These are phyloP conservation scores for Zygotorulaspora mrakii DNA, from an alignment of 1,139 yeast species.

Conservation along the genomic window DNA sequence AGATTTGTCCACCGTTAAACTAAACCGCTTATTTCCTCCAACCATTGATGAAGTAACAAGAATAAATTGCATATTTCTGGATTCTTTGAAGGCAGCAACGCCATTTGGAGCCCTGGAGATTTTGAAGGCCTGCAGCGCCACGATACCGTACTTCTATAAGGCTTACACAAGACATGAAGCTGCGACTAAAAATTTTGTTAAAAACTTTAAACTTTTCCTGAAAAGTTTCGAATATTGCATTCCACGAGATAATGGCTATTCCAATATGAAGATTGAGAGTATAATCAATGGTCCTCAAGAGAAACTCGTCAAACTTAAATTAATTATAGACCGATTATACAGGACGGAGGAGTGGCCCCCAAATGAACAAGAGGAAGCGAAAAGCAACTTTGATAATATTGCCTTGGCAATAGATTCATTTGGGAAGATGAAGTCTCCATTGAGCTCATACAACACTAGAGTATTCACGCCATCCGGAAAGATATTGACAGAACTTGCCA, in stretches of 20 bases:
- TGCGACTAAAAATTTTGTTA: slow-evolving; percentile 60
- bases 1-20: slow-evolving; percentile 51
- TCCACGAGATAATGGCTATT: slow-evolving; percentile 39
- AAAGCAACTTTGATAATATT: slow-evolving; percentile 51
- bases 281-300: slow-evolving; percentile 62
- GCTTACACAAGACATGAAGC: slow-evolving; percentile 94
- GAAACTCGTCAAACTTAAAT: slow-evolving; percentile 65
- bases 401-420: slow-evolving; percentile 75
- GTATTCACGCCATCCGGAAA: slow-evolving; percentile 91
- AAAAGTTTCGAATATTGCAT: slow-evolving; percentile 26
- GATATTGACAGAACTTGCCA: slow-evolving; percentile 74
- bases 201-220: slow-evolving; percentile 38
- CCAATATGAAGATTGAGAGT: slow-evolving; percentile 61
- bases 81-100: slow-evolving; percentile 62
- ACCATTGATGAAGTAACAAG: slow-evolving; percentile 91
- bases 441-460: slow-evolving; percentile 52
- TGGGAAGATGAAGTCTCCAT: slow-evolving; percentile 49
- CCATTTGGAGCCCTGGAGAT: slow-evolving; percentile 71
- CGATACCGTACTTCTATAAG: slow-evolving; percentile 84
- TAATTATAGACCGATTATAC: slow-evolving; percentile 59
- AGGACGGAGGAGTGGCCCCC: slow-evolving; percentile 36
- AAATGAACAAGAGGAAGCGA: slow-evolving; percentile 37
- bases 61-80: slow-evolving; percentile 78
- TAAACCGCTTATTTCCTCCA: slow-evolving; percentile 84
- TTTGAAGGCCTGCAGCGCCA: slow-evolving; percentile 70